Percentiles rank a stretch among this genome's conserved stretches.
These are phyloP conservation scores for Nigrospora sphaerica DNA, from an alignment of 2,329 filamentous ascomycete genomes.

Conservation along the genomic window DNA sequence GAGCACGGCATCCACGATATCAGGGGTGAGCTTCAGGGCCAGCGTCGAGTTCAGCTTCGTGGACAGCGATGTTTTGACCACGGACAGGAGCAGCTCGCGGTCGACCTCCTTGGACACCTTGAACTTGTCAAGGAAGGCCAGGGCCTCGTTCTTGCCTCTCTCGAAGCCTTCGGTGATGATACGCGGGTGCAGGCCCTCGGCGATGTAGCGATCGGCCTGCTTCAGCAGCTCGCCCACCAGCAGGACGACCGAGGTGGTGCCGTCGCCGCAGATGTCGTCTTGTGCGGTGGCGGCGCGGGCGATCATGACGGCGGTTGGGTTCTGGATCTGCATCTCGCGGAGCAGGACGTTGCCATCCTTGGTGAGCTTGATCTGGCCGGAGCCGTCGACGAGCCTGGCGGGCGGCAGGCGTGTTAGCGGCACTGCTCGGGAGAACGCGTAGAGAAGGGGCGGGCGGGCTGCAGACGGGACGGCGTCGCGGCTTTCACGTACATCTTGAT, in stretches of 20 bases:
- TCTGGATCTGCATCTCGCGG: conserved; percentile 88
- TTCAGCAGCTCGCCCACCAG: conserved; percentile 95
- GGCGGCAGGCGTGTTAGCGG: background rate
- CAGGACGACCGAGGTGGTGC: conserved; percentile 92
- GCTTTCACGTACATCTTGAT: conserved; percentile 73
- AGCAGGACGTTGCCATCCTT: conserved; percentile 92
- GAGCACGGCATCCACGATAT: conserved; percentile 93
- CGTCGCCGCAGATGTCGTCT: conserved; percentile 96
- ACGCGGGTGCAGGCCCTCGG: conserved; percentile 91
- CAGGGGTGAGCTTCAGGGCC: conserved; percentile 84
- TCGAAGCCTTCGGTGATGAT: conserved; percentile 98
- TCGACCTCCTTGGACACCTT: conserved; percentile 85
- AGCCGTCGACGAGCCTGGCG: conserved; percentile 59
- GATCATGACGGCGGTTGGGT: conserved; percentile 88
- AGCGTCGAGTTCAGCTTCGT: conserved; percentile 90
- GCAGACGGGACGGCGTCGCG: conserved; percentile 1
- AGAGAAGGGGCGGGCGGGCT: background rate
- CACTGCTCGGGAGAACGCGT: background rate
- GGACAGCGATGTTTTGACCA: conserved; percentile 87
- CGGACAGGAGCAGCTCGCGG: conserved; percentile 85
- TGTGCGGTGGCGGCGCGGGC: conserved; percentile 85
- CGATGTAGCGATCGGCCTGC: conserved; percentile 93
- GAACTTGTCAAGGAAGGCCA: conserved; percentile 94
- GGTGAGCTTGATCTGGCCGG: conserved; percentile 83
- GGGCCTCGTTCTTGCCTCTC: conserved; percentile 84